phyloP scores from a whole-genome alignment of 116 monocot genomes.

The Dioscorea cayenensis region DNA sequence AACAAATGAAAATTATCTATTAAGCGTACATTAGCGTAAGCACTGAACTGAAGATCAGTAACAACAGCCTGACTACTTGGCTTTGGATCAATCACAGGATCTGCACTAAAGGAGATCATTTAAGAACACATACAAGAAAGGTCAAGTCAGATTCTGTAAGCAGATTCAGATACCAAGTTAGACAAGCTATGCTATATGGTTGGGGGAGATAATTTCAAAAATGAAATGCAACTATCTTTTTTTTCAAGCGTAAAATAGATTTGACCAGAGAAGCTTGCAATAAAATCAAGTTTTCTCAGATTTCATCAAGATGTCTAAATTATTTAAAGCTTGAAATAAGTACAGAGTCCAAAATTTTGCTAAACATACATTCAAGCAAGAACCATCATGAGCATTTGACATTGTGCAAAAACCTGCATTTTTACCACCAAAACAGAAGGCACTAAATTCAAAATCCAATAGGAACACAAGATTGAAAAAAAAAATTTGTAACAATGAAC shows the following conservation, averaged over 20 bases:
- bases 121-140: background rate
- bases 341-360: background rate
- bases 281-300: background rate
- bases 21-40: slow-evolving; percentile 14
- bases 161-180: background rate
- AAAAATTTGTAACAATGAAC: no score
- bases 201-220: no score
- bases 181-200: no score
- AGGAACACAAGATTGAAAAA: no score
- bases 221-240: background rate
- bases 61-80: slow-evolving; percentile 11
- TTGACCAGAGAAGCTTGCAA: background rate
- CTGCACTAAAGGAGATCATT: slow-evolving; percentile 12
- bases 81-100: slow-evolving; percentile 23
- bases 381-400: background rate
- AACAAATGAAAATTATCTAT: background rate
- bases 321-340: background rate
- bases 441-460: background rate
- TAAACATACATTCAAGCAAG: background rate
- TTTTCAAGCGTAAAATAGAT: background rate
- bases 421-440: background rate
- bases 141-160: background rate
- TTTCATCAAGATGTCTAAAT: background rate
- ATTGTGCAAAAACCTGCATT: background rate
- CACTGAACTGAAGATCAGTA: slow-evolving; percentile 28